These are phyloP conservation scores for Lyophyllum semitale DNA, from an alignment of 768 basidiomycete species.

Conservation along the genomic window DNA sequence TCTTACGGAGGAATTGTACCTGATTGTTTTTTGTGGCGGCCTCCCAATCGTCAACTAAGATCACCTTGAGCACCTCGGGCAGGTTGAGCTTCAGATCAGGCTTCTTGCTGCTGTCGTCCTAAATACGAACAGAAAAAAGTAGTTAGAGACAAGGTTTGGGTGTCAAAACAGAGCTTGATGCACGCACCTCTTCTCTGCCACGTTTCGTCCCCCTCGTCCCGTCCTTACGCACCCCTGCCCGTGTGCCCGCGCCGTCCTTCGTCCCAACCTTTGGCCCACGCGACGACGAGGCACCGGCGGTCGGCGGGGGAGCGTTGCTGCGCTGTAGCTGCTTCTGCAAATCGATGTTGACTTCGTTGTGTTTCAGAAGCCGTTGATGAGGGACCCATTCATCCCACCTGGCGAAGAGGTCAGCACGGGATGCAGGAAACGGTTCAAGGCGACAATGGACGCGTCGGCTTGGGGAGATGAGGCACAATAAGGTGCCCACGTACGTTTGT, in stretches of 20 bases:
- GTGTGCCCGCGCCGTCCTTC: conserved; percentile 30
- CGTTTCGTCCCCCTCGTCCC: conserved; percentile 68
- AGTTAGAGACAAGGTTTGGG: too few species aligned
- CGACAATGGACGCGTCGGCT: background rate
- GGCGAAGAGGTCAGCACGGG: conserved; percentile 4
- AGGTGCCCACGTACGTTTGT: conserved; percentile 67
- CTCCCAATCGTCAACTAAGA: conserved; percentile 98
- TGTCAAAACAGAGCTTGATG: background rate
- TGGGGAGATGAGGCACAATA: background rate
- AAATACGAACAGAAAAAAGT: too few species aligned
- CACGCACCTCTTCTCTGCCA: conserved; percentile 70
- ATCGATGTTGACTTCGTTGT: conserved; percentile 76
- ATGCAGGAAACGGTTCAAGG: background rate
- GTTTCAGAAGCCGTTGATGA: conserved; percentile 75
- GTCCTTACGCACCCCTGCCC: conserved; percentile 52
- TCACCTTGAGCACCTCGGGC: conserved; percentile 86
- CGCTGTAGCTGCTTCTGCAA: conserved; percentile 71
- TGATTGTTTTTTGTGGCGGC: conserved; percentile 92
- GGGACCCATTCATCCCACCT: conserved; percentile 99
- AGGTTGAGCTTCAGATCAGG: conserved; percentile 90
- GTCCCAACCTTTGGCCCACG: conserved; percentile 22
- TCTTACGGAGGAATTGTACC: conserved; percentile 40
- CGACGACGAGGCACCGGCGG: conserved; percentile 20
- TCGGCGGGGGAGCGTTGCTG: conserved; percentile 24
- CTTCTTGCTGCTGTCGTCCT: conserved; percentile 79